Evolutionary conservation across 768 basidiomycete genomes (phyloP), one percentile per base, ranked within the genome.

Genomic region (Rossbeevera mucosa): DNA sequence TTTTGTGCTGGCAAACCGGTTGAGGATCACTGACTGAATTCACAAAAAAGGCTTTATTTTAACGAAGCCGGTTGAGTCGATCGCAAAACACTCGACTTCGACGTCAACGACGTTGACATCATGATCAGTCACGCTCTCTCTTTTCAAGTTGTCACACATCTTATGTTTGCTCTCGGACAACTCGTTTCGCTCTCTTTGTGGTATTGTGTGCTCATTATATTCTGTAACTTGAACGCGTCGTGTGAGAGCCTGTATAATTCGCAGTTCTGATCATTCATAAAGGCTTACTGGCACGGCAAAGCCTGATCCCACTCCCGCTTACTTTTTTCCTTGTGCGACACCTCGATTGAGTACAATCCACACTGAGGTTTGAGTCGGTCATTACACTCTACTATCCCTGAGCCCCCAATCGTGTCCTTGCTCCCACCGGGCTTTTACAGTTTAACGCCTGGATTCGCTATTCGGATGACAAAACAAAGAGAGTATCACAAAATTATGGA

Each of bases 251-350:
- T 9, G 24, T 25, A 16, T 25, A 16, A 24, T 24, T 8, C 5
- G n/a, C 14, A 25, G n/a, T 9, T 21, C 7, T 36, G 13, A 28
- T 11, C 7, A 18, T 14, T 33, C 30, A 13, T 20, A 30, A 46
- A 8, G 12, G 2, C 13, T 5, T 21, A 21, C 18, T 7, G n/a
- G n/a, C n/a, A 21, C 13, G 21, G 22, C 21, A 11, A 29, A 16
- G 8, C 8, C 5, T 8, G 29, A 21, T 22, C 7, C 7, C 7
- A 25, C 36, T n/a, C 16, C n/a, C 7, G n/a, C 14, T 3, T 5
- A 42, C 14, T 45, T 36, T 82, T 67, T 52, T 75, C 74, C 70
- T 76, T 80, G 61, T 86, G 84, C 84, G 83, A 86, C 2, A 57
- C 64, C 62, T 85, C 82, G 42, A 86, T 58, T 2, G 81, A 78